These are phyloP conservation scores for Ophiostoma ulmi DNA, from an alignment of 2,329 filamentous ascomycete genomes.

Conservation along the genomic window DNA sequence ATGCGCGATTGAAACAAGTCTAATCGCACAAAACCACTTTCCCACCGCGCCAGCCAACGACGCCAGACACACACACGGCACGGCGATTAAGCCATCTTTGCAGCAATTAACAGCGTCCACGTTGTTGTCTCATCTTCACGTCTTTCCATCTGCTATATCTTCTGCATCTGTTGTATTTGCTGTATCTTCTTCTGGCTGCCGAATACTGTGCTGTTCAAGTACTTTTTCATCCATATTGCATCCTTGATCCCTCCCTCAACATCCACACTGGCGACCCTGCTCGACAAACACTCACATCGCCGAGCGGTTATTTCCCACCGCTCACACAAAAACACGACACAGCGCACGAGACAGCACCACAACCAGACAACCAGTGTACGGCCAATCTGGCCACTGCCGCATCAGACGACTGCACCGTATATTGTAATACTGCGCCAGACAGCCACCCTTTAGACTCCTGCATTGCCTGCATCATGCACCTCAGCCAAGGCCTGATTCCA, in stretches of 20 bases:
- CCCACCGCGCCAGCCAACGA: not conserved
- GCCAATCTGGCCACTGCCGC: slow-evolving; percentile 1
- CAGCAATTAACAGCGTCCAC: slow-evolving; percentile 28
- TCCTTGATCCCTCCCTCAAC: not conserved
- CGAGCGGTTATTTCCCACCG: not conserved
- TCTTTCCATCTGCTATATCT: not conserved
- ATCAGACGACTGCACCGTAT: slow-evolving; percentile 2
- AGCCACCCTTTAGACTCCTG: not conserved
- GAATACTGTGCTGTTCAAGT: not conserved
- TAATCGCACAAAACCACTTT: not conserved
- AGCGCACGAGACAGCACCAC: not conserved
- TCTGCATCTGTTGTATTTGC: not conserved
- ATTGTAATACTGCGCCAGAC: not conserved
- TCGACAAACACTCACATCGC: not conserved
- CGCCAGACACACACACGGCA: not conserved
- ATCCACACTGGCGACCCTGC: not conserved
- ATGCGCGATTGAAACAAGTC: not conserved
- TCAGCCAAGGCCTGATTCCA: not conserved
- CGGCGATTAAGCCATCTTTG: slow-evolving; percentile 1
- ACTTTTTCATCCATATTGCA: not conserved
- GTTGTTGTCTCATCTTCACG: slow-evolving; percentile 18
- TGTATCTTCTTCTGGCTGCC: not conserved
- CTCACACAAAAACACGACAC: not conserved
- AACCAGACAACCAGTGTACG: not conserved
- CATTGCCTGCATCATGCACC: slow-evolving; percentile 4